Evolutionary conservation across 2,329 filamentous ascomycete species (phyloP).

Genomic region (Fusarium goolgardi): DNA sequence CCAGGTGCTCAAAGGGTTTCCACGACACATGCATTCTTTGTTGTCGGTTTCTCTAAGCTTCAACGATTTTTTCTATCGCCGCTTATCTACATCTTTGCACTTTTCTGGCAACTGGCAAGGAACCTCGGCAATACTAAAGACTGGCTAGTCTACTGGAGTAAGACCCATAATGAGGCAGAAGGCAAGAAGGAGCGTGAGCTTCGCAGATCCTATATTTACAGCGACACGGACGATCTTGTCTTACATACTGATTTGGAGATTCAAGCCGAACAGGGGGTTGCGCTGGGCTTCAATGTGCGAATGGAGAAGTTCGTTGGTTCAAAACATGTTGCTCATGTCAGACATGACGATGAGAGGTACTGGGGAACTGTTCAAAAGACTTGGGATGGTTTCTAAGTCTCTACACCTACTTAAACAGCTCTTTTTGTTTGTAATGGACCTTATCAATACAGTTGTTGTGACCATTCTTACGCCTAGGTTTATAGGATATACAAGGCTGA

Average conservation of each 20-base stretch:
- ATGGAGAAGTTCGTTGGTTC: conserved; percentile 21
- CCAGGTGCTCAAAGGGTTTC: neutral
- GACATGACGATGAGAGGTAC: conserved; percentile 14
- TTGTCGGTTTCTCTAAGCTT: neutral
- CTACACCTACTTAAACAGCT: too few relatives aligned
- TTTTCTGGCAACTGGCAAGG: neutral
- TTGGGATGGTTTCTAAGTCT: neutral
- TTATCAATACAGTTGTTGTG: neutral
- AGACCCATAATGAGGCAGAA: conserved; percentile 13
- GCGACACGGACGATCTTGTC: conserved; percentile 12
- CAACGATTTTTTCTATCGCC: neutral
- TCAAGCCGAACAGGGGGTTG: conserved; percentile 3
- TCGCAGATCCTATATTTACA: conserved; percentile 28
- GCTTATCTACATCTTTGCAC: neutral
- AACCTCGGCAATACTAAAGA: neutral
- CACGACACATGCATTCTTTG: conserved; percentile 5
- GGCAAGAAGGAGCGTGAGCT: conserved; percentile 15
- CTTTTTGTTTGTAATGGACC: fast-evolving
- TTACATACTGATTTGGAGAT: neutral
- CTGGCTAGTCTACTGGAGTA: conserved; percentile 12
- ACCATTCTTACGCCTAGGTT: too few relatives aligned
- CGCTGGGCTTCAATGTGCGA: neutral
- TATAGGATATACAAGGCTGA: too few relatives aligned
- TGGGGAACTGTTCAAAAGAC: conserved; percentile 5
- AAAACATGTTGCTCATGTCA: conserved; percentile 17